phyloP scores from a whole-genome alignment of 441 rosid species.

The Croton setiger region DNA sequence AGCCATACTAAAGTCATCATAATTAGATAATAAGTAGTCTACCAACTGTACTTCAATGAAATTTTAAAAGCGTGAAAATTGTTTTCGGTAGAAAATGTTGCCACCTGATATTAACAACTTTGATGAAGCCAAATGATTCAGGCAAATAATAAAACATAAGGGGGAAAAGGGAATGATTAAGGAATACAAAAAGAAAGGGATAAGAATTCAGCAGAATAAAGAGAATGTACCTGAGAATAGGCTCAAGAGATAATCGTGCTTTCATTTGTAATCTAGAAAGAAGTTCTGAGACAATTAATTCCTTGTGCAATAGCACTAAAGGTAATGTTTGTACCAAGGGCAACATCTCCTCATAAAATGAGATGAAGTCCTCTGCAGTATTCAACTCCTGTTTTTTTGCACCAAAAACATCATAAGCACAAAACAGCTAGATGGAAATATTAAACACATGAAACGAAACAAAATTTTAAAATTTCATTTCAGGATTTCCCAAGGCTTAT shows the following conservation, averaged over 20 bases:
- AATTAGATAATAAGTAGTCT: not conserved
- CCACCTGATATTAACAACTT: not conserved
- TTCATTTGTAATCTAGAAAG: conserved; percentile 67
- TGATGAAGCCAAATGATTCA: not conserved
- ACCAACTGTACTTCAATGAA: not conserved
- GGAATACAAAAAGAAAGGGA: not conserved
- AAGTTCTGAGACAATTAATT: conserved; percentile 63
- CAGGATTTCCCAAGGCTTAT: not conserved
- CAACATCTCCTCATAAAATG: conserved; percentile 67
- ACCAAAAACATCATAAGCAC: conserved; percentile 18
- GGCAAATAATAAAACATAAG: not conserved
- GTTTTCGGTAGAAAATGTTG: not conserved
- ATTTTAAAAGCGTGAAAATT: not conserved
- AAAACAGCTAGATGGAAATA: not conserved
- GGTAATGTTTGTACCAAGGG: conserved; percentile 73
- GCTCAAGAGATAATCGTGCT: conserved; percentile 87
- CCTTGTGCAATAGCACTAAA: conserved; percentile 68
- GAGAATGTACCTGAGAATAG: conserved; percentile 66
- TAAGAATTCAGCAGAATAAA: conserved; percentile 11
- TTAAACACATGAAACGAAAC: no score
- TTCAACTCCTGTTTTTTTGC: conserved; percentile 68
- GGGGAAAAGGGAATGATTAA: not conserved
- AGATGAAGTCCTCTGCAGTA: conserved; percentile 91
- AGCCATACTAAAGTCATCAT: not conserved
- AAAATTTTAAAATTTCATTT: not conserved